These are phyloP conservation scores for Rachicladosporium sp. DNA, from an alignment of 2,329 filamentous ascomycete species.

Conservation along the genomic window DNA sequence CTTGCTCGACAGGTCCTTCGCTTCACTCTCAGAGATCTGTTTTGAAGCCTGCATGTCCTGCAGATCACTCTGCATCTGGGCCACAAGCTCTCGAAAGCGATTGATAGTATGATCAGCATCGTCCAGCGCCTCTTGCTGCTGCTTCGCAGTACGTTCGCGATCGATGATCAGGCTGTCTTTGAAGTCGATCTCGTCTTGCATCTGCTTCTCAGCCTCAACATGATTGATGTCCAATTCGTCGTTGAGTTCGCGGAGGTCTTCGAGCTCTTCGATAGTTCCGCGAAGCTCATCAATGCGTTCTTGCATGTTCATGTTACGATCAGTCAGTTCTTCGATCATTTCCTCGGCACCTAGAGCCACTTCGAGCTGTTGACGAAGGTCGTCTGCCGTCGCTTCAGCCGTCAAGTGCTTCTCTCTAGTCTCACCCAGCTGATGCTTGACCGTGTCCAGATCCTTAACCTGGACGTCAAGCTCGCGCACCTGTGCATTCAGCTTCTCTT, in stretches of 20 bases:
- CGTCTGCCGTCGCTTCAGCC: constrained; percentile 64
- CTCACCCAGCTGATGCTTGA: constrained; percentile 50
- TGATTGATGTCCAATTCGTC: constrained; percentile 93
- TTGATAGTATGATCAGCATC: constrained; percentile 85
- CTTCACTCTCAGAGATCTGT: constrained; percentile 83
- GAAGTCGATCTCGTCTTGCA: constrained; percentile 87
- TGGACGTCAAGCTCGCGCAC: constrained; percentile 27
- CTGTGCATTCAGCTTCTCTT: constrained; percentile 64
- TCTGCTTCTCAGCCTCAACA: constrained; percentile 81
- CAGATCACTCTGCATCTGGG: constrained; percentile 70
- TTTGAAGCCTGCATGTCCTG: constrained; percentile 88
- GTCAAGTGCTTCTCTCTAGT: constrained; percentile 61
- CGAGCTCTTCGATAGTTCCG: constrained; percentile 71
- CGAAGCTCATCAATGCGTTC: constrained; percentile 76
- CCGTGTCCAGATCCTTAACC: constrained; percentile 28
- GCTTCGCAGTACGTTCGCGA: constrained; percentile 56
- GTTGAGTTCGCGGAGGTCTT: constrained; percentile 80
- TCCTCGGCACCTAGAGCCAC: constrained; percentile 79
- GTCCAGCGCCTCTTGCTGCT: constrained; percentile 69
- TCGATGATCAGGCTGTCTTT: constrained; percentile 74
- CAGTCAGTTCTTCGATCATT: constrained; percentile 84
- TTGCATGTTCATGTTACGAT: constrained; percentile 71
- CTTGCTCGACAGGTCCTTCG: constrained; percentile 75
- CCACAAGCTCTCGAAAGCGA: constrained; percentile 80
- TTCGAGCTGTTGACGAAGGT: constrained; percentile 83